Conservation (phyloP, 768 basidiomycete species). For the Tricholoma saponaceum region DNA sequence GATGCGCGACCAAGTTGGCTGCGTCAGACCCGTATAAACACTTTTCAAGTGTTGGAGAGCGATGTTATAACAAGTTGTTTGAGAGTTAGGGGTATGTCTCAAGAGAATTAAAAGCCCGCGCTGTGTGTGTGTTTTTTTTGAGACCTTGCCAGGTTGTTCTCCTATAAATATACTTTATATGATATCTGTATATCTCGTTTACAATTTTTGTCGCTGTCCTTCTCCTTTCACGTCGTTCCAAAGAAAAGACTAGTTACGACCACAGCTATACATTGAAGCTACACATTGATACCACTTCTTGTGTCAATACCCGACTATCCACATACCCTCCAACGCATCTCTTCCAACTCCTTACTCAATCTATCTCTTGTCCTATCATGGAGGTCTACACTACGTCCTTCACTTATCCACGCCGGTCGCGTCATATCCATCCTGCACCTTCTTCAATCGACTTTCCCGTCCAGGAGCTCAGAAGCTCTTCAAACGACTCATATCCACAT, state of each 20-base stretch:
- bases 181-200: slow-evolving; percentile 10
- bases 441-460: slow-evolving; percentile 61
- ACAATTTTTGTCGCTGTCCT: slow-evolving; percentile 25
- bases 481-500: slow-evolving; percentile 34
- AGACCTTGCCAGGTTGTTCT: slow-evolving; percentile 3
- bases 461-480: slow-evolving; percentile 41
- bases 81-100: slow-evolving; percentile 31
- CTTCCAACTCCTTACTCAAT: background rate
- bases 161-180: slow-evolving; percentile 20
- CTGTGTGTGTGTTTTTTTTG: slow-evolving; percentile 28
- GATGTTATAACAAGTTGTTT: slow-evolving; percentile 67
- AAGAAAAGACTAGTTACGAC: slow-evolving; percentile 25
- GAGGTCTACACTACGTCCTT: slow-evolving; percentile 96
- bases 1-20: slow-evolving; percentile 57
- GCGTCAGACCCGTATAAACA: slow-evolving; percentile 59
- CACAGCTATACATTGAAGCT: slow-evolving; percentile 36
- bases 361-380: slow-evolving; percentile 46
- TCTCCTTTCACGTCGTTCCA: slow-evolving; percentile 26
- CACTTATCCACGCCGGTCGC: slow-evolving; percentile 82
- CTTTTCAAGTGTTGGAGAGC: slow-evolving; percentile 49
- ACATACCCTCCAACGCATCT: slow-evolving; percentile 27
- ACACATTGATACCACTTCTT: slow-evolving; percentile 46
- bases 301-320: slow-evolving; percentile 51
- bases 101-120: slow-evolving; percentile 35
- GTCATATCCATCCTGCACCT: slow-evolving; percentile 59